These are phyloP conservation scores for Oryza meyeriana DNA, from an alignment of 176 grass and related monocot genomes.

Conservation along the genomic window DNA sequence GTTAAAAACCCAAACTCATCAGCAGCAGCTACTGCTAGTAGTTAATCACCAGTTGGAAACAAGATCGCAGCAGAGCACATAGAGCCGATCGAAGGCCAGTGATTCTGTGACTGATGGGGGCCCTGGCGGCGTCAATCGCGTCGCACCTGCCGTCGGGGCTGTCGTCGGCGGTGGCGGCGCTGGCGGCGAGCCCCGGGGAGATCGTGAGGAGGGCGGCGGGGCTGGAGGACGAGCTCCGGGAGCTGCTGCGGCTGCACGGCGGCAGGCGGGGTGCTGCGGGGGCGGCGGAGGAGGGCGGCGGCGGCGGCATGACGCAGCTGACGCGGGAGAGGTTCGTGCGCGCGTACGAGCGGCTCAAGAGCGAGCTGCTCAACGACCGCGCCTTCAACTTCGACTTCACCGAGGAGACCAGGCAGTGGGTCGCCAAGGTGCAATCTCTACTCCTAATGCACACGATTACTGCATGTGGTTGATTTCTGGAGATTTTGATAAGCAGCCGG, in stretches of 20 bases:
- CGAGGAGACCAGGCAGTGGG: conserved; percentile 39
- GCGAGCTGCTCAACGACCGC: conserved; percentile 41
- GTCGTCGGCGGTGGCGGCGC: not conserved
- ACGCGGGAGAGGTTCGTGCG: conserved; percentile 39
- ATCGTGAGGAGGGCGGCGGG: conserved; percentile 29
- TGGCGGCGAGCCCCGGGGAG: conserved; percentile 37
- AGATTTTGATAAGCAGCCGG: no score
- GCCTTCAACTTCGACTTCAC: conserved; percentile 55
- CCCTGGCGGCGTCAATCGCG: conserved; percentile 31
- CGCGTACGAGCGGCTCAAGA: conserved; percentile 56
- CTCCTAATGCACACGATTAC: no score
- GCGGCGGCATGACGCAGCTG: not conserved
- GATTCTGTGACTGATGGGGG: not conserved
- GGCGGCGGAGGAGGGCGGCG: not conserved
- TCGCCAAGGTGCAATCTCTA: conserved; percentile 28
- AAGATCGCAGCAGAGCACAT: no score
- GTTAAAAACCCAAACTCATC: not conserved
- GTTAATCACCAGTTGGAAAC: no score
- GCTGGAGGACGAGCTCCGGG: conserved; percentile 39
- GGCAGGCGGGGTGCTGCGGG: not conserved
- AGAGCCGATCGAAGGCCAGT: no score
- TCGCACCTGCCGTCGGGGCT: conserved; percentile 38
- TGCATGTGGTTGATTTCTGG: no score
- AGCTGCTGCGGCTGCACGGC: conserved; percentile 26
- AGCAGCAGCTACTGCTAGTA: not conserved